Conservation (phyloP, 2,329 filamentous ascomycete species). For the Orbilia ellipsospora region DNA sequence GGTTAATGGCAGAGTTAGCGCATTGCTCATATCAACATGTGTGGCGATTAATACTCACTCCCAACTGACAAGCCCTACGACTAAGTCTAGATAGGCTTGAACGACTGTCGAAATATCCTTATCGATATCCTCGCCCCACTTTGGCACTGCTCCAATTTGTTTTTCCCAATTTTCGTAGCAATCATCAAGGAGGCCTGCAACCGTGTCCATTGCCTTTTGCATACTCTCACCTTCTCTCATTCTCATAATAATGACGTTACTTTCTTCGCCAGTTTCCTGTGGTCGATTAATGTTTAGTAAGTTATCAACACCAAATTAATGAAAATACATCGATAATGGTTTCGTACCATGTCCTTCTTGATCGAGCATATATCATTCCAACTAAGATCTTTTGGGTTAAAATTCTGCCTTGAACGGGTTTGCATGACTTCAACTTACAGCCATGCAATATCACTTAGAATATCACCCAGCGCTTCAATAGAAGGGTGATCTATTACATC, state of each 20-base stretch:
- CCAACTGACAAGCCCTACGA: constrained; percentile 59
- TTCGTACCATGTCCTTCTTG: constrained; percentile 56
- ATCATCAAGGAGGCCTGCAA: constrained; percentile 57
- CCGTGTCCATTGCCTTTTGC: constrained; percentile 58
- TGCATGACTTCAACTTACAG: constrained; percentile 40
- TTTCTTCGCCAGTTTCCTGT: constrained; percentile 51
- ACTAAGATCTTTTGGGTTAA: not conserved
- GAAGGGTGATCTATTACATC: constrained; percentile 56
- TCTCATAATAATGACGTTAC: constrained; percentile 57
- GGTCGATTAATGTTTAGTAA: not conserved
- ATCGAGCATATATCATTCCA: constrained; percentile 57
- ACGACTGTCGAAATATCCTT: constrained; percentile 57
- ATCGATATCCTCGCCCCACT: constrained; percentile 58
- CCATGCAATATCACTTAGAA: constrained; percentile 56
- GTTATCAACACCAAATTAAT: not conserved
- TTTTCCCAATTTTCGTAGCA: constrained; percentile 58
- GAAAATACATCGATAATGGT: not conserved
- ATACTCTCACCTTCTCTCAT: constrained; percentile 54
- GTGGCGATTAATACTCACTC: constrained; percentile 50
- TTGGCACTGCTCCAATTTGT: constrained; percentile 57
- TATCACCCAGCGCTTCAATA: constrained; percentile 50
- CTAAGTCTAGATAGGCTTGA: constrained; percentile 56
- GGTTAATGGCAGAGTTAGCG: no score
- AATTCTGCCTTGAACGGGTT: not conserved
- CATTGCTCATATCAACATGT: no score